These are phyloP conservation scores for Tricholoma bakamatsutake DNA, from an alignment of 768 basidiomycete genomes.

Conservation along the genomic window DNA sequence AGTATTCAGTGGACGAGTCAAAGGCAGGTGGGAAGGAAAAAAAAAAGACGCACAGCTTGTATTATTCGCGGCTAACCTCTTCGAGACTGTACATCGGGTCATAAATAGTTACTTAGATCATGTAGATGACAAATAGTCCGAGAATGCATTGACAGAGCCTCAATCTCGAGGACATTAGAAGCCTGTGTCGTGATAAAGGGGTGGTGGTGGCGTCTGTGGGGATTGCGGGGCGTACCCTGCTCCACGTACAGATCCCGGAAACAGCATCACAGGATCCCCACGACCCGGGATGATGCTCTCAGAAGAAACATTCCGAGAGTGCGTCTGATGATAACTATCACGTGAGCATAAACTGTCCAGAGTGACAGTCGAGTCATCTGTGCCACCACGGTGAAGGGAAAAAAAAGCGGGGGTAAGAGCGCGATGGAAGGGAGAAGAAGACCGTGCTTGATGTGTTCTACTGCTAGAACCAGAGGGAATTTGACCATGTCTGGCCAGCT, in stretches of 20 bases:
- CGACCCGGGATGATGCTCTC: slow-evolving; percentile 18
- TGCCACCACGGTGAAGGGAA: slow-evolving; percentile 9
- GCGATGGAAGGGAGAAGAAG: slow-evolving; percentile 6
- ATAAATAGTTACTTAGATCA: neutral
- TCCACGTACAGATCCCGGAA: slow-evolving; percentile 31
- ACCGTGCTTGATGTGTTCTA: slow-evolving; percentile 5
- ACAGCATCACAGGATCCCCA: slow-evolving; percentile 24
- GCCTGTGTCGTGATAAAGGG: neutral
- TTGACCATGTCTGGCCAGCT: neutral
- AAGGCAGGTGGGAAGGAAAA: too few species aligned
- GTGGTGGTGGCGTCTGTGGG: neutral
- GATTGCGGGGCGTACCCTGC: slow-evolving; percentile 21
- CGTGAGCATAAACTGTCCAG: slow-evolving; percentile 7
- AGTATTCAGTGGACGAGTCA: too few species aligned
- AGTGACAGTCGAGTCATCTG: slow-evolving; percentile 8
- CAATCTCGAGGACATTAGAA: neutral
- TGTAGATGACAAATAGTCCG: neutral
- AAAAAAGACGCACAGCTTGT: neutral
- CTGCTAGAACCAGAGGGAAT: slow-evolving; percentile 1
- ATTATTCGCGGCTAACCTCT: neutral
- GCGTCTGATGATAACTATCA: slow-evolving; percentile 2
- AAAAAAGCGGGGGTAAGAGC: slow-evolving; percentile 4
- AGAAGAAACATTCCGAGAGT: slow-evolving; percentile 15
- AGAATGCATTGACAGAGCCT: neutral
- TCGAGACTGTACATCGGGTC: neutral